Percentiles rank a stretch among this genome's conserved stretches.
These are phyloP conservation scores for Azolla pinnata DNA, from an alignment of 75 land plant genomes.

Conservation along the genomic window DNA sequence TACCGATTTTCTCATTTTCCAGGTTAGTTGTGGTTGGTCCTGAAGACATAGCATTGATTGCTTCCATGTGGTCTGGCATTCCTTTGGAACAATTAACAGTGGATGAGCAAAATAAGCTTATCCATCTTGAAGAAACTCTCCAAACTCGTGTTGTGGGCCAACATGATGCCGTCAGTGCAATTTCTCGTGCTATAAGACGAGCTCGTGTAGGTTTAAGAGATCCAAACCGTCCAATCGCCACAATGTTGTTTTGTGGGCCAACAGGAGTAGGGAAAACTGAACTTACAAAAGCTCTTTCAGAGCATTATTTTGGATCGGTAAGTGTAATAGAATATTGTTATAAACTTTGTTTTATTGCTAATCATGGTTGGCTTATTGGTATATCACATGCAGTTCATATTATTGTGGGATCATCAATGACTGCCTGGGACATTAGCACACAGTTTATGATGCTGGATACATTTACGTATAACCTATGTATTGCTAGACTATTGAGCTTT, in stretches of 20 bases:
- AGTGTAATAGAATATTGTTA: conserved; percentile 4
- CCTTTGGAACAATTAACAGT: conserved; percentile 75
- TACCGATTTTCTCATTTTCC: too few relatives aligned
- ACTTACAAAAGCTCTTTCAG: conserved; percentile 81
- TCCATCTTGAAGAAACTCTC: conserved; percentile 64
- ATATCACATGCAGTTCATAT: too few relatives aligned
- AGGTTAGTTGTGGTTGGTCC: conserved; percentile 67
- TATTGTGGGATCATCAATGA: too few relatives aligned
- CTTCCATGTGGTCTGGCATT: conserved; percentile 92
- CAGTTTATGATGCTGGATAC: too few relatives aligned
- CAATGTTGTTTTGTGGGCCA: conserved; percentile 95
- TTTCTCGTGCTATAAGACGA: conserved; percentile 74
- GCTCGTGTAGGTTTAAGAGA: conserved; percentile 85
- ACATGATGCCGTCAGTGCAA: conserved; percentile 80
- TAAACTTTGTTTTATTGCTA: not conserved
- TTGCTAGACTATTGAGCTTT: not conserved
- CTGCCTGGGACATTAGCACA: too few relatives aligned
- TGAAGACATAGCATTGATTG: conserved; percentile 80
- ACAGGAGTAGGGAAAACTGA: conserved; percentile 99
- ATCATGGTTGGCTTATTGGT: not conserved
- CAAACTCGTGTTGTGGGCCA: conserved; percentile 79
- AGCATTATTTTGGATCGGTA: conserved; percentile 87
- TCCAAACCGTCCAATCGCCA: conserved; percentile 85
- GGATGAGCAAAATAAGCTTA: conserved; percentile 54
- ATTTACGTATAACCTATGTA: too few relatives aligned